Base-by-base conservation (phyloP, 306 rosid genomes). In the Sechiopsis laciniata region DNA sequence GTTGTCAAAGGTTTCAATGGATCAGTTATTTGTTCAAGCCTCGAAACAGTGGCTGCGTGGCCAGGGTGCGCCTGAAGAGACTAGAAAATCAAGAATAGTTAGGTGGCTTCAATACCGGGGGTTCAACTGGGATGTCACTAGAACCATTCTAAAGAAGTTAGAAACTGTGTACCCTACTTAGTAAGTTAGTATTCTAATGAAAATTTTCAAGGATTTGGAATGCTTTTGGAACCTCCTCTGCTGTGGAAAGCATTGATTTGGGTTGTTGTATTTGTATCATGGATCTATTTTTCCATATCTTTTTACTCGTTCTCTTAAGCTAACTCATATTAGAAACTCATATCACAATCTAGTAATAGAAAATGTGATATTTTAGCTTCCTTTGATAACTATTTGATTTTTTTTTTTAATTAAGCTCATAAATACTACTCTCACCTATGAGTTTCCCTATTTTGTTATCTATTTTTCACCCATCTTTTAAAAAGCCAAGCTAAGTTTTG, bases 101-200 rank as follows among this genome's bases (percentile, higher is more conserved):
- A 69, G 84, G 66, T 91, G 97, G 97, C 97, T 89, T 80, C 93
- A 86, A 62, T 91, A 91, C 69, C 91, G 91, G 21, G 94, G 94
- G 13, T 89, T 89, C 70, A 77, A 77, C 79, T 91, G 97, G 96
- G 88, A 70, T 77, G 88, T 88, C 79, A 85, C 85, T 75, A 79
- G 78, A 77, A 37, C 63, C 78, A 66, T 89, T 57, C 53, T 91
- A 55, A 88, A 86, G 76, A 91, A 86, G 82, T 71, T 91, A 64
- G 92, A 89, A 32, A 77, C 78, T 6, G 77, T 82, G 74, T 54
- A 78, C 77, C 83, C 85, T 77, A 78, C 89, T 61, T 83, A 83
- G 51, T n/a, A 54, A 78, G 88, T 61, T 83, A 83, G 51, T n/a
- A 54, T 29, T 16, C 9, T 17, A 46, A 45, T 45, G 55, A 20